Evolutionary conservation across 208 protist species (phyloP).

Genomic region (Acanthamoeba royreba): DNA sequence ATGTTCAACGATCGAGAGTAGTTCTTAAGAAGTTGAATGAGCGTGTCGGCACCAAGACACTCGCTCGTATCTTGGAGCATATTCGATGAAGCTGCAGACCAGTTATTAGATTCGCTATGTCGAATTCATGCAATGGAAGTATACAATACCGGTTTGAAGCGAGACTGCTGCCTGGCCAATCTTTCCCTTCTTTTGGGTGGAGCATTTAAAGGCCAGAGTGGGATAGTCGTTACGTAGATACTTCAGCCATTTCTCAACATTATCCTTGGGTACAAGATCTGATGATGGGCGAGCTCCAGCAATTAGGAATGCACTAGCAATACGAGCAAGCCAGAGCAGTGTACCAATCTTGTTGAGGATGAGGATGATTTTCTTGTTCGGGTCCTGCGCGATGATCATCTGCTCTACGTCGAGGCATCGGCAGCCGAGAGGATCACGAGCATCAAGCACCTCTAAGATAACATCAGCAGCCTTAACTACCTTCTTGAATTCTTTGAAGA

Average conservation of each 20-base stretch:
- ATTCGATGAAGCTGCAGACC: neutral
- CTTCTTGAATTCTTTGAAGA: constrained; percentile 79
- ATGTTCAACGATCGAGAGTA: constrained; percentile 61
- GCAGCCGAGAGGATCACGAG: constrained; percentile 94
- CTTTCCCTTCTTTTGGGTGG: constrained; percentile 71
- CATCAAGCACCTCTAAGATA: constrained; percentile 96
- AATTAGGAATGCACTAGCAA: neutral
- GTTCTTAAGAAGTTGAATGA: constrained; percentile 86
- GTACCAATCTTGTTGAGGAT: constrained; percentile 95
- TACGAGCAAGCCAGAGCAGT: too few relatives aligned
- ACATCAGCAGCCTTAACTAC: constrained; percentile 89
- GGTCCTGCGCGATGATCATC: constrained; percentile 86
- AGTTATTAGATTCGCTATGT: too few relatives aligned
- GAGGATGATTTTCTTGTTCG: constrained; percentile 90
- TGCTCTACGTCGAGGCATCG: constrained; percentile 92
- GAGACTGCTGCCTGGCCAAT: neutral
- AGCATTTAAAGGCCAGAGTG: constrained; percentile 87
- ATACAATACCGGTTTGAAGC: too few relatives aligned
- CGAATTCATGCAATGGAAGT: too few relatives aligned
- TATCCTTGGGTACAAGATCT: constrained; percentile 91
- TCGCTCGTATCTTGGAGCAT: constrained; percentile 24
- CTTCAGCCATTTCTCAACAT: constrained; percentile 75
- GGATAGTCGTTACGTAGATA: constrained; percentile 78
- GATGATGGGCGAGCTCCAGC: too few relatives aligned
- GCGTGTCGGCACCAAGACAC: constrained; percentile 69